phyloP scores from a whole-genome alignment of 352 stramenopile species.

The Phytopythium boreale region DNA sequence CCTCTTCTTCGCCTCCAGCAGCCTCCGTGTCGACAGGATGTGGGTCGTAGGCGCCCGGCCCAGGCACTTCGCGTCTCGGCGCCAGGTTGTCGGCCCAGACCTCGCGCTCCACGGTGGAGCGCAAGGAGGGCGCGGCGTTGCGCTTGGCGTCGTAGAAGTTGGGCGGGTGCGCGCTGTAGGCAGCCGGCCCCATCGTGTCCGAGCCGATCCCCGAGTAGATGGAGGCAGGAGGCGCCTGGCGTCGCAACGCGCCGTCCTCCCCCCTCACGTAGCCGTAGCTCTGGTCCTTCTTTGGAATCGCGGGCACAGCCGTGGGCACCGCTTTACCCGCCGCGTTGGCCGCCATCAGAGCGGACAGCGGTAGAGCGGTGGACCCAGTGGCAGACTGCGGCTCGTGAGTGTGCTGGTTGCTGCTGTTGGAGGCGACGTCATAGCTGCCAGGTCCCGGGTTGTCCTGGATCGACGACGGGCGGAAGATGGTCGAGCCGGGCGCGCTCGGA shows the following conservation, averaged over 20 bases:
- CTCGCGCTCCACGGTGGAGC: slow-evolving; percentile 69
- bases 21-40: neutral
- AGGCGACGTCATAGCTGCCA: slow-evolving; percentile 36
- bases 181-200: slow-evolving; percentile 69
- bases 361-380: neutral
- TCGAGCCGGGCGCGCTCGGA: slow-evolving; percentile 65
- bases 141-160: slow-evolving; percentile 65
- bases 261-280: slow-evolving; percentile 68
- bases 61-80: slow-evolving; percentile 37
- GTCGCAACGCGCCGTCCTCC: slow-evolving; percentile 32
- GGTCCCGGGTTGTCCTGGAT: slow-evolving; percentile 76
- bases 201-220: slow-evolving; percentile 71
- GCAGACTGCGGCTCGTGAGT: slow-evolving; percentile 17
- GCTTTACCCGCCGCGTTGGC: slow-evolving; percentile 5
- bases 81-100: slow-evolving; percentile 67
- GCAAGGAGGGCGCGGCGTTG: slow-evolving; percentile 59
- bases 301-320: slow-evolving; percentile 27
- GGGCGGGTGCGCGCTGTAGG: slow-evolving; percentile 47
- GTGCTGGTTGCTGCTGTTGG: slow-evolving; percentile 20
- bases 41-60: slow-evolving; percentile 60
- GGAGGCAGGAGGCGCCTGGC: slow-evolving; percentile 35
- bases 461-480: slow-evolving; percentile 57
- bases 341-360: slow-evolving; percentile 2
- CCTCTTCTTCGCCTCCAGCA: neutral
- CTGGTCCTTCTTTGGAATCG: slow-evolving; percentile 71